phyloP scores from a whole-genome alignment of 805 yeast genomes.

The Ogataea pignaliae region DNA sequence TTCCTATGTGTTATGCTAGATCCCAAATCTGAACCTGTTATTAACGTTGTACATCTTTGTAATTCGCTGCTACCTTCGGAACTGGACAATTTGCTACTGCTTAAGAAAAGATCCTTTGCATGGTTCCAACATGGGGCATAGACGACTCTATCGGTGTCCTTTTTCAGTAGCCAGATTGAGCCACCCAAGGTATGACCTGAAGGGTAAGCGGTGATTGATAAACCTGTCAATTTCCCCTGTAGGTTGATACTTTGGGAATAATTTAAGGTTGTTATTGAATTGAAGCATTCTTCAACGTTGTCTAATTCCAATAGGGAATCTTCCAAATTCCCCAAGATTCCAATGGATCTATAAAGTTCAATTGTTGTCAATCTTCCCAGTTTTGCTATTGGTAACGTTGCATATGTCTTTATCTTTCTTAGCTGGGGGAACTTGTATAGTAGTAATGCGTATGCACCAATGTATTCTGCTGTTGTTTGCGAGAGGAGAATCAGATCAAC shows the following conservation, averaged over 20 bases:
- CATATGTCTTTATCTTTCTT: constrained; percentile 66
- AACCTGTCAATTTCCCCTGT: constrained; percentile 54
- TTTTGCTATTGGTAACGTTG: constrained; percentile 87
- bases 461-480: constrained; percentile 74
- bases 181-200: constrained; percentile 96
- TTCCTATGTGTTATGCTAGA: constrained; percentile 57
- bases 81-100: constrained; percentile 53
- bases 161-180: constrained; percentile 75
- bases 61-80: not conserved
- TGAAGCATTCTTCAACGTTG: constrained; percentile 80
- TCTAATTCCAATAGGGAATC: constrained; percentile 55
- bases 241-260: constrained; percentile 71
- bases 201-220: constrained; percentile 73
- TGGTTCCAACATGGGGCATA: constrained; percentile 96
- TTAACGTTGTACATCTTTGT: constrained; percentile 71
- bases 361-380: constrained; percentile 81
- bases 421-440: constrained; percentile 56
- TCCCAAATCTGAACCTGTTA: constrained; percentile 69
- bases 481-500: constrained; percentile 76
- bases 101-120: constrained; percentile 78
- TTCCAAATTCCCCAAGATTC: constrained; percentile 68
- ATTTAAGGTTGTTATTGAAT: constrained; percentile 62
- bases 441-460: constrained; percentile 75
- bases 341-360: constrained; percentile 72
- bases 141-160: constrained; percentile 72